Evolutionary conservation across 2,329 filamentous ascomycete species (phyloP).

Genomic region (Trichoderma semiorbis): DNA sequence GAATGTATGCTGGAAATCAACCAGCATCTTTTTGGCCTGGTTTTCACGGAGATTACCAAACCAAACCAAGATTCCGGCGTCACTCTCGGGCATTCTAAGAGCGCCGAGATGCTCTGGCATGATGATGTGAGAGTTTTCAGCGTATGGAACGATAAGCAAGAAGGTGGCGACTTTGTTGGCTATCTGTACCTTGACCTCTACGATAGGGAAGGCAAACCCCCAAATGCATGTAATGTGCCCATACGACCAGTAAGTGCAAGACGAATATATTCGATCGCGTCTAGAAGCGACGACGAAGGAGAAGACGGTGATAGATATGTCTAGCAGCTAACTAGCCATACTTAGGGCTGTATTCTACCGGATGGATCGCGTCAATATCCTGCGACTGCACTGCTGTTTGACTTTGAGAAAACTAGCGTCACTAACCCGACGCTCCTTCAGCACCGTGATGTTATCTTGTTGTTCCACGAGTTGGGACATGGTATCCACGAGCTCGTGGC

Average conservation of each 20-base stretch:
- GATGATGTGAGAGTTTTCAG: not conserved
- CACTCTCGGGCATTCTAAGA: not conserved
- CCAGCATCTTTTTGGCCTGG: not conserved
- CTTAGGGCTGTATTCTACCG: conserved; percentile 44
- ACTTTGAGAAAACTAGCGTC: conserved; percentile 44
- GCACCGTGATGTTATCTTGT: conserved; percentile 40
- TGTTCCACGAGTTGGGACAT: conserved; percentile 51
- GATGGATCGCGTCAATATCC: conserved; percentile 48
- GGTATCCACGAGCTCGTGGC: conserved; percentile 52
- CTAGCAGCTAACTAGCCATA: not conserved
- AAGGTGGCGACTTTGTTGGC: not conserved
- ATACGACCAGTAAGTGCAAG: conserved; percentile 10
- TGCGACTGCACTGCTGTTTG: conserved; percentile 53
- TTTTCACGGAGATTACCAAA: not conserved
- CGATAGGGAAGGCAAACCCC: not conserved
- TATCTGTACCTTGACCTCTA: conserved; percentile 18
- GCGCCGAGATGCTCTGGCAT: not conserved
- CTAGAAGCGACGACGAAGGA: not conserved
- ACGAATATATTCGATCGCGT: not conserved
- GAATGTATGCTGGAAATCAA: not conserved
- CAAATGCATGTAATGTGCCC: not conserved
- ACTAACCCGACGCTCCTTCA: conserved; percentile 50
- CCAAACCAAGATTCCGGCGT: not conserved
- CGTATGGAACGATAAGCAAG: not conserved
- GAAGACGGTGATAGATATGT: not conserved